phyloP scores from a whole-genome alignment of 1,284 basidiomycete species.

The Sporisorium graminicola region DNA sequence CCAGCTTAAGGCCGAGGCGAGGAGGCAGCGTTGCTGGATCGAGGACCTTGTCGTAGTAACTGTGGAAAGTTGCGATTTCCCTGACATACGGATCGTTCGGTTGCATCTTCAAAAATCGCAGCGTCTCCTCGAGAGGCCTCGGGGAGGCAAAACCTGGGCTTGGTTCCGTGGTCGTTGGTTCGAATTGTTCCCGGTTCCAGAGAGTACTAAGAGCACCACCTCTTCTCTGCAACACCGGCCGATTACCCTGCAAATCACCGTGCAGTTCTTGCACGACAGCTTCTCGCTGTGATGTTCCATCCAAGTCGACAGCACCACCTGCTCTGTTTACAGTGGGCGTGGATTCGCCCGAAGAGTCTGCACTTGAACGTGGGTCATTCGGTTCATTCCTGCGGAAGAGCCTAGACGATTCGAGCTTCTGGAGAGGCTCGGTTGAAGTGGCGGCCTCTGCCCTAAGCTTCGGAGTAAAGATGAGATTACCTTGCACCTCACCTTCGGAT shows the following conservation, averaged over 20 bases:
- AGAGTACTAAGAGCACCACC: not conserved
- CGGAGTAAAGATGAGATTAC: too few relatives aligned
- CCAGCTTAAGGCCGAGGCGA: not conserved
- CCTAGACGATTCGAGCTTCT: too few relatives aligned
- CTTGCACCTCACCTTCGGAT: too few relatives aligned
- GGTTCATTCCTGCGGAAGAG: too few relatives aligned
- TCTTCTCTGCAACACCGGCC: not conserved
- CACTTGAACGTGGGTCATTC: not conserved
- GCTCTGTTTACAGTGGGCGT: too few relatives aligned
- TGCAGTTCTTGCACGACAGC: not conserved
- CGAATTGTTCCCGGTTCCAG: not conserved
- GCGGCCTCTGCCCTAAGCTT: too few relatives aligned
- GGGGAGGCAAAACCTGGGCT: not conserved
- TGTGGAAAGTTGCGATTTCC: not conserved
- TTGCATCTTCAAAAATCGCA: not conserved
- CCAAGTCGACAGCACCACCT: not conserved
- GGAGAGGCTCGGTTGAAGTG: too few relatives aligned
- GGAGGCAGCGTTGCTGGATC: conserved; percentile 4
- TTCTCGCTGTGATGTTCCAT: not conserved
- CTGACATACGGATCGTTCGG: not conserved
- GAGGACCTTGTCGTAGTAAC: not conserved
- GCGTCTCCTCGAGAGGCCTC: not conserved
- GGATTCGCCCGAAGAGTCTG: not conserved
- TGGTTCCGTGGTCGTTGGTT: not conserved
- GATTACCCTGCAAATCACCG: not conserved